These are phyloP conservation scores for Umbelopsis sp. DNA, from an alignment of 192 early-diverging fungal genomes.

Conservation along the genomic window DNA sequence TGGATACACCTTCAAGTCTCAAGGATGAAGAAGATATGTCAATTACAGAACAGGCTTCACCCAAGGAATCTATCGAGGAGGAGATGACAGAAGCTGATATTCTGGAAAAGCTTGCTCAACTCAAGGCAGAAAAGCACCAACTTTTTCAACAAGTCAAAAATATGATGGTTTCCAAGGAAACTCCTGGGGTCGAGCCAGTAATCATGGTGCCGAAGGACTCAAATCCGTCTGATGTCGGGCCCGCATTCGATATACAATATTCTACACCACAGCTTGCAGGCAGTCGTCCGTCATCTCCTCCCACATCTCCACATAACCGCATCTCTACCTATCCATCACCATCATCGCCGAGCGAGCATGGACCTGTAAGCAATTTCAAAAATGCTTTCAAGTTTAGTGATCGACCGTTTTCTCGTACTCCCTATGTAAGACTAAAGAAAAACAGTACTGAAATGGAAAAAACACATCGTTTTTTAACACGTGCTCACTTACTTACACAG, in stretches of 20 bases:
- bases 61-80: not conserved
- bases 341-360: not conserved
- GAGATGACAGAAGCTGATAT: slow-evolving; percentile 16
- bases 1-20: not conserved
- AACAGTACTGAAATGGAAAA: no score
- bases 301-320: not conserved
- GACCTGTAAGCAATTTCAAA: not conserved
- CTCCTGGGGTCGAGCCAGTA: not conserved
- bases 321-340: not conserved
- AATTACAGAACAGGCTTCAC: no score
- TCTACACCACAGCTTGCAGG: not conserved
- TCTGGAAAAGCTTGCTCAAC: slow-evolving; percentile 13
- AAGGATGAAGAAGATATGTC: not conserved
- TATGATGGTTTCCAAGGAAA: slow-evolving; percentile 10
- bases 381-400: slow-evolving; percentile 10
- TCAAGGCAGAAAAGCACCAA: slow-evolving; percentile 23
- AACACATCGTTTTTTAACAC: not conserved
- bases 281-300: not conserved
- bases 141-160: slow-evolving; percentile 24
- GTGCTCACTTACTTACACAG: not conserved
- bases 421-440: not conserved
- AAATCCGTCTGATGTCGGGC: not conserved
- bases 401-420: slow-evolving; percentile 12
- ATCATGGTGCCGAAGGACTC: not conserved
- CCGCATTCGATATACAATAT: not conserved